Evolutionary conservation across 208 protist genomes (phyloP).

Genomic region (Trypanosoma congolense): DNA sequence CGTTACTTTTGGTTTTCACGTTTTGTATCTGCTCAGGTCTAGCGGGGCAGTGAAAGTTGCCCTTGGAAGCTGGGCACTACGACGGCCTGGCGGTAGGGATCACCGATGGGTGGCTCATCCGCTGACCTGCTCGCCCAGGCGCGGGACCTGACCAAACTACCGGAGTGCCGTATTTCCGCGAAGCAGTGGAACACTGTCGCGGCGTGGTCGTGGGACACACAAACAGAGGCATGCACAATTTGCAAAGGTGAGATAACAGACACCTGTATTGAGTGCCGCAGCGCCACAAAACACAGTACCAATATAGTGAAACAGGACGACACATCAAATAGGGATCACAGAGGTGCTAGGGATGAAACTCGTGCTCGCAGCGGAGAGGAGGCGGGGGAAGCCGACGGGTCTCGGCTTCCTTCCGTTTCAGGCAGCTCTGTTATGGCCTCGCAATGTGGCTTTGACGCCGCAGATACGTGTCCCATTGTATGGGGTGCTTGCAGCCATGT

Average conservation of each 20-base stretch:
- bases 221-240: slow-evolving; percentile 95
- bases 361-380: not conserved
- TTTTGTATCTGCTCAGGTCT: too few relatives aligned
- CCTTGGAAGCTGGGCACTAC: too few relatives aligned
- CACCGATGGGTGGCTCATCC: not conserved
- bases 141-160: not conserved
- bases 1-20: too few relatives aligned
- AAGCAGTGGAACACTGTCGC: slow-evolving; percentile 96
- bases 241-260: slow-evolving; percentile 97
- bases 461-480: slow-evolving; percentile 90
- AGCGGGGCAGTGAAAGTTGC: too few relatives aligned
- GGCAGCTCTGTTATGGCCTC: not conserved
- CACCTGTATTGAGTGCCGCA: slow-evolving; percentile 93
- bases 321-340: not conserved
- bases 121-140: not conserved
- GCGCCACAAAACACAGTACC: not conserved
- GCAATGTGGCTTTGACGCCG: not conserved
- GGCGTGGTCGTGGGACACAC: slow-evolving; percentile 94
- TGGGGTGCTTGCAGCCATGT: slow-evolving; percentile 98
- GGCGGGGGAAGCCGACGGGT: too few relatives aligned
- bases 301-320: not conserved
- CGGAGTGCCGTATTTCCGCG: slow-evolving; percentile 37
- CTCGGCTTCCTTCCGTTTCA: too few relatives aligned
- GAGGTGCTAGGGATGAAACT: not conserved
- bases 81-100: too few relatives aligned